These are phyloP conservation scores for Exserohilum rostratum DNA, from an alignment of 2,329 filamentous ascomycete species.

Conservation along the genomic window DNA sequence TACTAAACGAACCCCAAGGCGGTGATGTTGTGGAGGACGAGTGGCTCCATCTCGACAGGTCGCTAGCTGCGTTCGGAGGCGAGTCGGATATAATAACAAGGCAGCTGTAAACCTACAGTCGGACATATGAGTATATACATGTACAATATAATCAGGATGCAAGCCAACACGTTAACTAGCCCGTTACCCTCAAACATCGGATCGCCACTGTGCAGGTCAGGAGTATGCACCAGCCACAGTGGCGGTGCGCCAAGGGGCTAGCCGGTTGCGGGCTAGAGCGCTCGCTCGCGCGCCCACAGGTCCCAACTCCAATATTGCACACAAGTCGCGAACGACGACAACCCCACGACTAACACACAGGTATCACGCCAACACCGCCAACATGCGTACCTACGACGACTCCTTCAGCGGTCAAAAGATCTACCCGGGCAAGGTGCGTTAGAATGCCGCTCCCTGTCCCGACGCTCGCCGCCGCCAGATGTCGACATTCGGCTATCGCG, in stretches of 20 bases:
- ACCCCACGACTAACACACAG: conserved; percentile 47
- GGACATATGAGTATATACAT: background rate
- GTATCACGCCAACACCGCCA: conserved; percentile 57
- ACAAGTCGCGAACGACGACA: conserved; percentile 36
- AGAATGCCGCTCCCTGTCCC: conserved; percentile 20
- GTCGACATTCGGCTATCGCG: conserved; percentile 32
- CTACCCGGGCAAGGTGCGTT: conserved; percentile 78
- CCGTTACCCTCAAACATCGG: too few species aligned
- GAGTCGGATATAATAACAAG: background rate
- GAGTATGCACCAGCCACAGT: conserved; percentile 9
- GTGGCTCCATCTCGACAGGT: background rate
- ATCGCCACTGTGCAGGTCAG: background rate
- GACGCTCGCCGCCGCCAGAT: conserved; percentile 18
- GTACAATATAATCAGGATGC: background rate
- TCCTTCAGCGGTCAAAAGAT: conserved; percentile 79
- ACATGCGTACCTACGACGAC: conserved; percentile 80
- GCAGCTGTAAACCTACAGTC: background rate
- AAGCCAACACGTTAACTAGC: too few species aligned
- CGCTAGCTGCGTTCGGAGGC: background rate
- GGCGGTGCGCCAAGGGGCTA: conserved; percentile 19
- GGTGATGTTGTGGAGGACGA: background rate
- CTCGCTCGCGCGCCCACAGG: conserved; percentile 27
- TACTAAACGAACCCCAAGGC: background rate
- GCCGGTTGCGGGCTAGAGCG: conserved; percentile 14
- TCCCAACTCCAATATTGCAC: conserved; percentile 37